Evolutionary conservation across 2,329 filamentous ascomycete genomes (phyloP).

Genomic region (Penicillium rolfsii): DNA sequence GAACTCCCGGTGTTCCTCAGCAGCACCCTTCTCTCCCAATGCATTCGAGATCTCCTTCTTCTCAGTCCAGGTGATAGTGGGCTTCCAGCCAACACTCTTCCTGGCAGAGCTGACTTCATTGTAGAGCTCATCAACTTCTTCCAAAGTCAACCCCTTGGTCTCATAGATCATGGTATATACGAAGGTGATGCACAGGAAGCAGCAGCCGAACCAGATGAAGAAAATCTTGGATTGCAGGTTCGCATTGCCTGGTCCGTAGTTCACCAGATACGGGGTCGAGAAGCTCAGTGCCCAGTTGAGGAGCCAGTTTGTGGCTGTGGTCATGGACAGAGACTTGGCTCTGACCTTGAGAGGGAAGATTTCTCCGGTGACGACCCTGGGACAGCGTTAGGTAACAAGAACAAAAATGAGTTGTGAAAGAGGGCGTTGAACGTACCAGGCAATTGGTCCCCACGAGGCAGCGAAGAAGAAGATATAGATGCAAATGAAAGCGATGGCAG

Average conservation of each 20-base stretch:
- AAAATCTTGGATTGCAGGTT: slow-evolving; percentile 15
- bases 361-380: slow-evolving; percentile 17
- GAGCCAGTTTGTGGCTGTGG: slow-evolving; percentile 22
- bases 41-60: neutral
- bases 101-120: slow-evolving; percentile 4
- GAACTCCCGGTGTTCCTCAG: neutral
- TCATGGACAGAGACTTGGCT: slow-evolving; percentile 14
- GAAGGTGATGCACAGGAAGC: slow-evolving; percentile 9
- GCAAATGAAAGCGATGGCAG: slow-evolving; percentile 14
- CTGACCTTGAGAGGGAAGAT: slow-evolving; percentile 19
- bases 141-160: slow-evolving; percentile 16
- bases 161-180: slow-evolving; percentile 17
- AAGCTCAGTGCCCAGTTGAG: slow-evolving; percentile 13
- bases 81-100: slow-evolving; percentile 4
- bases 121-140: slow-evolving; percentile 12
- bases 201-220: slow-evolving; percentile 16
- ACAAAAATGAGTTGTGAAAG: too few relatives aligned
- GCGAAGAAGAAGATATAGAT: slow-evolving; percentile 17
- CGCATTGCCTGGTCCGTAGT: slow-evolving; percentile 6
- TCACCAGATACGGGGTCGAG: slow-evolving; percentile 12
- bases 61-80: slow-evolving; percentile 3
- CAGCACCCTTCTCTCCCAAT: neutral
- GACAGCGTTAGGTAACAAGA: neutral
- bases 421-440: neutral
- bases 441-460: slow-evolving; percentile 8